A percentile compares a stretch with the other conserved stretches of the same genome.
Evolutionary conservation across 352 stramenopile genomes (phyloP).

Genomic region (Pythium dissotocum): DNA sequence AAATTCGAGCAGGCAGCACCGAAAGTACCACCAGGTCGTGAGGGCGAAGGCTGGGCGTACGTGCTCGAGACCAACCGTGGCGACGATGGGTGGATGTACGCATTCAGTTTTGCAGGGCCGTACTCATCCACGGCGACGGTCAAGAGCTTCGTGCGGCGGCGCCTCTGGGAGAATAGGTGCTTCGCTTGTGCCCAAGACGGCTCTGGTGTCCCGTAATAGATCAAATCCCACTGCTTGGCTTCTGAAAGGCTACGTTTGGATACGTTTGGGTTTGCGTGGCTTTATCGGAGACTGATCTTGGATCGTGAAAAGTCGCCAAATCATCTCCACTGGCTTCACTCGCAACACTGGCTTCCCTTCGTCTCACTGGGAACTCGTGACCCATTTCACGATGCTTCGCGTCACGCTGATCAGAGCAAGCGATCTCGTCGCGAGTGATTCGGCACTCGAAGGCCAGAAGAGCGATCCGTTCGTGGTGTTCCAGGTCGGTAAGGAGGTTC

Average conservation of each 20-base stretch:
- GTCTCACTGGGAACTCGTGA: not conserved
- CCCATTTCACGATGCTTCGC: constrained; percentile 35
- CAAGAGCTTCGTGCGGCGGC: constrained; percentile 64
- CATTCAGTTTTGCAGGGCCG: constrained; percentile 56
- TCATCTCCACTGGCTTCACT: not conserved
- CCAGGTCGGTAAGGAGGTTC: constrained; percentile 44
- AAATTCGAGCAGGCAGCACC: constrained; percentile 49
- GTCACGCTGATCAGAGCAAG: constrained; percentile 48
- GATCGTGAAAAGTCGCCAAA: not conserved
- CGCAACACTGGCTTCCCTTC: not conserved
- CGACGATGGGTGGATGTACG: constrained; percentile 64
- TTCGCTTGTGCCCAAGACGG: constrained; percentile 1
- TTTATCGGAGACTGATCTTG: not conserved
- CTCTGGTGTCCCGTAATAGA: not conserved
- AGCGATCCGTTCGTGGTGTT: constrained; percentile 79
- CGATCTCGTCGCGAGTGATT: constrained; percentile 68
- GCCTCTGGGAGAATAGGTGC: constrained; percentile 73
- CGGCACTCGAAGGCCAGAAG: constrained; percentile 51
- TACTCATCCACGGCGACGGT: constrained; percentile 52
- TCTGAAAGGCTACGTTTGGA: not conserved
- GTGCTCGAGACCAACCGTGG: constrained; percentile 45
- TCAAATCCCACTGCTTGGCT: not conserved
- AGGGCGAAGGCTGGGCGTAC: constrained; percentile 56
- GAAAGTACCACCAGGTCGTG: constrained; percentile 36
- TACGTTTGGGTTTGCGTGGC: not conserved